phyloP scores from a whole-genome alignment of 768 basidiomycete species.

The Lactarius vividus region DNA sequence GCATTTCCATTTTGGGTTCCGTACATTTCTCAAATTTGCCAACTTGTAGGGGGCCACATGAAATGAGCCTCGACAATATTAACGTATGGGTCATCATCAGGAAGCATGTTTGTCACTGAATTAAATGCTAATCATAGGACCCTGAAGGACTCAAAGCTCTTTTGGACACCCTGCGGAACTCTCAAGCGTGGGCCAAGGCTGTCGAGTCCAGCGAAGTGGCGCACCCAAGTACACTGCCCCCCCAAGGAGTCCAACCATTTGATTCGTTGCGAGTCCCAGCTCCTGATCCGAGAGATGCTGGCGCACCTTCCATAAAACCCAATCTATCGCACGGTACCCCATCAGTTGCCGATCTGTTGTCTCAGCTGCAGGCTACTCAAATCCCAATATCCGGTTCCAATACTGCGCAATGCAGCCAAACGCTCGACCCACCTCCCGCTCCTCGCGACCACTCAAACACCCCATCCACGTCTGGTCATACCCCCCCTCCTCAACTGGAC shows the following conservation, averaged over 20 bases:
- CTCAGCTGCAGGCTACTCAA: slow-evolving; percentile 20
- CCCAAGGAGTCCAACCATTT: slow-evolving; percentile 7
- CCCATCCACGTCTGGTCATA: background rate
- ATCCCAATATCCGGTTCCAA: background rate
- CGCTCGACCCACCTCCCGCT: background rate
- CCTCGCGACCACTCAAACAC: background rate
- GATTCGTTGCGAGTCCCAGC: slow-evolving; percentile 11
- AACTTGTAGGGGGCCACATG: background rate
- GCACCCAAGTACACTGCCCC: slow-evolving; percentile 13
- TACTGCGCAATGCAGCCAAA: background rate
- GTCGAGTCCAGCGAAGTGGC: slow-evolving; percentile 27
- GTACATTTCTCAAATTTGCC: background rate
- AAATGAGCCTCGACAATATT: slow-evolving; percentile 19
- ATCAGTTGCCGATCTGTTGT: slow-evolving; percentile 27
- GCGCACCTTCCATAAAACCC: slow-evolving; percentile 4
- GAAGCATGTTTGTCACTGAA: background rate
- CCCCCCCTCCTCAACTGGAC: slow-evolving; percentile 34
- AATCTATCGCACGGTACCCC: slow-evolving; percentile 21
- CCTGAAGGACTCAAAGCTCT: slow-evolving; percentile 52
- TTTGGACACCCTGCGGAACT: slow-evolving; percentile 64
- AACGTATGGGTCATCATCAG: slow-evolving; percentile 13
- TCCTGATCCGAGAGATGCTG: background rate
- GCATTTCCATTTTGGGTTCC: slow-evolving; percentile 10
- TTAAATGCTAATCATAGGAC: slow-evolving; percentile 12
- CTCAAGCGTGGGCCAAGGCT: slow-evolving; percentile 65